Conservation (phyloP, 2,329 filamentous ascomycete genomes). For the Phymatotrichopsis omnivora region DNA sequence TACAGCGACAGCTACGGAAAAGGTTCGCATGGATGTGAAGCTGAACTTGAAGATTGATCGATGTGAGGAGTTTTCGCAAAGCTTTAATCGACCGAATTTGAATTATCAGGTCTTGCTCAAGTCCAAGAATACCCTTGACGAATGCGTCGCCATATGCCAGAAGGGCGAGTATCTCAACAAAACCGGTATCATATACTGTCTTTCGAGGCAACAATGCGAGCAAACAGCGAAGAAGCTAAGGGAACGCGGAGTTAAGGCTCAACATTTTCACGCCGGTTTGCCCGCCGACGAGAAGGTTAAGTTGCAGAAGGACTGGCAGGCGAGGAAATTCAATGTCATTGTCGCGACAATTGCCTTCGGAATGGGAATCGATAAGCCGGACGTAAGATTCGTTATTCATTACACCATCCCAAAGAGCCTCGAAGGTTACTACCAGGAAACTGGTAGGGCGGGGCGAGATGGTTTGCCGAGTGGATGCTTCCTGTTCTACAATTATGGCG, state of each 20-base stretch:
- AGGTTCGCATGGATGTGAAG: slow-evolving; percentile 84
- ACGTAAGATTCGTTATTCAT: slow-evolving; percentile 94
- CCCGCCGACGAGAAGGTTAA: slow-evolving; percentile 54
- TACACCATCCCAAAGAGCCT: slow-evolving; percentile 86
- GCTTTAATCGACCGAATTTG: slow-evolving; percentile 93
- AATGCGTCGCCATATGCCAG: slow-evolving; percentile 58
- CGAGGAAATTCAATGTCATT: slow-evolving; percentile 69
- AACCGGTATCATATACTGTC: slow-evolving; percentile 77
- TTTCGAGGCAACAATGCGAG: slow-evolving; percentile 77
- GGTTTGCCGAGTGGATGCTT: slow-evolving; percentile 80
- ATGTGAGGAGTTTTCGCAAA: slow-evolving; percentile 75
- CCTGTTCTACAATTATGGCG: slow-evolving; percentile 74
- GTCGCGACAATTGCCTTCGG: slow-evolving; percentile 98
- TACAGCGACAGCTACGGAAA: slow-evolving; percentile 87
- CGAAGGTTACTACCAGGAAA: slow-evolving; percentile 98
- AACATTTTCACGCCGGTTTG: slow-evolving; percentile 80
- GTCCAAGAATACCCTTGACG: slow-evolving; percentile 43
- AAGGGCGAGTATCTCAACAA: slow-evolving; percentile 45
- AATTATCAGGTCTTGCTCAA: slow-evolving; percentile 77
- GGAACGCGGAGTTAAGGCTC: slow-evolving; percentile 55
- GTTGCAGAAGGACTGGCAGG: slow-evolving; percentile 76
- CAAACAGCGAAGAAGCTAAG: slow-evolving; percentile 60
- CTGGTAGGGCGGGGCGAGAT: slow-evolving; percentile 85
- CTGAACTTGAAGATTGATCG: slow-evolving; percentile 75
- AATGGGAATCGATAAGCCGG: slow-evolving; percentile 98